Evolutionary conservation across 768 basidiomycete genomes (phyloP).

Genomic region (Suillus clintonianus): DNA sequence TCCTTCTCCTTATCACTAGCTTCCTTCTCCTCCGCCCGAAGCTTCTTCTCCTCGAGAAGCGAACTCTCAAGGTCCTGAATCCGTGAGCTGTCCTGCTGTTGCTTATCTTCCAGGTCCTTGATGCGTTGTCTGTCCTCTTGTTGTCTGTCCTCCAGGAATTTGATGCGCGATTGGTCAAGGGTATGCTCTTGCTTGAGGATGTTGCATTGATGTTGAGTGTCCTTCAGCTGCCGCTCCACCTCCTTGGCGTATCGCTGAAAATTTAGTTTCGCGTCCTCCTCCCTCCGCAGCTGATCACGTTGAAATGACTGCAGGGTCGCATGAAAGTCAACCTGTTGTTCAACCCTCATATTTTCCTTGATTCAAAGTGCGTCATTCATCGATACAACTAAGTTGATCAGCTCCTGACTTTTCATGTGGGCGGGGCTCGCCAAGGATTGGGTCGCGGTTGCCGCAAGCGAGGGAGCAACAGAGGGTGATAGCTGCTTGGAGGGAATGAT

Average conservation of each 20-base stretch:
- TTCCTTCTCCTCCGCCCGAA: not conserved
- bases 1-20: too few species aligned
- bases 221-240: not conserved
- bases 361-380: not conserved
- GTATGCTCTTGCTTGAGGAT: not conserved
- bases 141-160: not conserved
- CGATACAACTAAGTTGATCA: not conserved
- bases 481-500: not conserved
- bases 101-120: not conserved
- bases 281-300: not conserved
- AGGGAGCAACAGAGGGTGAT: not conserved
- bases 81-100: not conserved
- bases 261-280: not conserved
- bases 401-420: not conserved
- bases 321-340: not conserved
- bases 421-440: not conserved
- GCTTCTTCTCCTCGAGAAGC: not conserved
- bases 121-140: not conserved
- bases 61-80: not conserved
- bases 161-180: not conserved
- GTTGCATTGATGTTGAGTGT: not conserved
- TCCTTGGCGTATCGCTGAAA: not conserved
- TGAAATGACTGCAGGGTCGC: not conserved
- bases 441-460: not conserved
- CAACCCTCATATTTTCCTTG: not conserved